A percentile compares a stretch with the other conserved stretches of the same genome.
Conservation (phyloP, 2,329 filamentous ascomycete species). For the Beauveria asiatica region DNA sequence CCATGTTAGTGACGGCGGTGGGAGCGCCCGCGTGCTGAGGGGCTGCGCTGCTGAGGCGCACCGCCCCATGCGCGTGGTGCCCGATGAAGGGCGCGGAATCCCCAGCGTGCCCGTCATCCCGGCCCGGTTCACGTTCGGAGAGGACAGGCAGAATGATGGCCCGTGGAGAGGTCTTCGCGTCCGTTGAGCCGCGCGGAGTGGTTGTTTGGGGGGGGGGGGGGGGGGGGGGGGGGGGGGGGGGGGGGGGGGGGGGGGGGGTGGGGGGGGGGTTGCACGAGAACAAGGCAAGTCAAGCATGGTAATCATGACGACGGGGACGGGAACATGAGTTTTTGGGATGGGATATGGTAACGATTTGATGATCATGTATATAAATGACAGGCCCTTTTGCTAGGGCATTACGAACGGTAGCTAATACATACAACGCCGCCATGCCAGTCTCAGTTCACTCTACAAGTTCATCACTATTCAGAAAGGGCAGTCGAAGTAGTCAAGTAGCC, state of each 20-base stretch:
- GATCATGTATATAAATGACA: not conserved
- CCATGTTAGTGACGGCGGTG: slow-evolving; percentile 15
- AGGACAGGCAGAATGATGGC: slow-evolving; percentile 26
- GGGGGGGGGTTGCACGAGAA: not conserved
- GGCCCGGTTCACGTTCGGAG: slow-evolving; percentile 29
- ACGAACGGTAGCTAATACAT: not conserved
- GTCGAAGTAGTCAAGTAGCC: not conserved
- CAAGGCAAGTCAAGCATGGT: not conserved
- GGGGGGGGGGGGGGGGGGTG: too few species aligned
- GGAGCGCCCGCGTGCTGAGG: slow-evolving; percentile 19
- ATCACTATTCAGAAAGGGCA: not conserved
- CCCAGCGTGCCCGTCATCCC: slow-evolving; percentile 37
- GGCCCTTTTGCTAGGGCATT: not conserved
- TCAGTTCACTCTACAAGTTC: not conserved
- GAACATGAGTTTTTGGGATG: not conserved
- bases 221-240: too few species aligned
- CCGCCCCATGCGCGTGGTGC: slow-evolving; percentile 31
- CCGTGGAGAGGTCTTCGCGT: slow-evolving; percentile 22
- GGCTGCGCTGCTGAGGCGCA: slow-evolving; percentile 16
- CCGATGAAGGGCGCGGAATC: slow-evolving; percentile 39
- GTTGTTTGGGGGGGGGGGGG: too few species aligned
- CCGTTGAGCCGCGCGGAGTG: not conserved
- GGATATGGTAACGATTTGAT: slow-evolving; percentile 1
- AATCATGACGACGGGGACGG: too few species aligned
- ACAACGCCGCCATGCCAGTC: not conserved